These are phyloP conservation scores for Verticillium albo-atrum DNA, from an alignment of 2,329 filamentous ascomycete species.

Conservation along the genomic window DNA sequence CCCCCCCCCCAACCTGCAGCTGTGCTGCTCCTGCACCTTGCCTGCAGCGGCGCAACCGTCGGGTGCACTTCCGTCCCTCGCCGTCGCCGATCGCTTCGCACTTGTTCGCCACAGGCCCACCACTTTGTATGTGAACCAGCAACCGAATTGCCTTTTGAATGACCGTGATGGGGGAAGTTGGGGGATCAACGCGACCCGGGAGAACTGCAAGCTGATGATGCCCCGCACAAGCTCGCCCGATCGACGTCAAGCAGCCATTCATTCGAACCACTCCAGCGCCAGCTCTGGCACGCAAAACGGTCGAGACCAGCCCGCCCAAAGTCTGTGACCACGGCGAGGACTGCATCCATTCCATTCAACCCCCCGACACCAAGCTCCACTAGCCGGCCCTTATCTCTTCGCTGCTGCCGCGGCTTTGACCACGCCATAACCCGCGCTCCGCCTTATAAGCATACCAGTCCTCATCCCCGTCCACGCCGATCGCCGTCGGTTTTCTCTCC, in stretches of 20 bases:
- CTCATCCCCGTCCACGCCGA: neutral
- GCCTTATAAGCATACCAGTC: neutral
- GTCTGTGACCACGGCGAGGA: neutral
- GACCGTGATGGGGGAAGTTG: neutral
- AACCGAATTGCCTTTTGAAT: neutral
- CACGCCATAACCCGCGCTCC: neutral
- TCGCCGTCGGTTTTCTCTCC: neutral
- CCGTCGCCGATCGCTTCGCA: neutral
- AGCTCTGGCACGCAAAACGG: neutral
- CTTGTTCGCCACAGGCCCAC: neutral
- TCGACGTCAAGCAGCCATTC: neutral
- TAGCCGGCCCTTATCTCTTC: neutral
- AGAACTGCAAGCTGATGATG: neutral
- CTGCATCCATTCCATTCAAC: neutral
- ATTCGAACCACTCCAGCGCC: neutral
- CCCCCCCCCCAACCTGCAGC: neutral
- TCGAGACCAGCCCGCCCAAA: neutral
- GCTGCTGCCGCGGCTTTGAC: neutral
- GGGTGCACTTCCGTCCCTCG: neutral
- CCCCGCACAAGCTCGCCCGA: neutral
- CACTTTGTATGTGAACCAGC: neutral
- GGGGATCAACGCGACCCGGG: neutral
- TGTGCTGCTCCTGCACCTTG: neutral
- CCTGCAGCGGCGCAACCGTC: neutral
- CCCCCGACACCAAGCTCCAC: neutral